Base-by-base conservation (phyloP, 768 basidiomycete genomes). In the Russula earlei region DNA sequence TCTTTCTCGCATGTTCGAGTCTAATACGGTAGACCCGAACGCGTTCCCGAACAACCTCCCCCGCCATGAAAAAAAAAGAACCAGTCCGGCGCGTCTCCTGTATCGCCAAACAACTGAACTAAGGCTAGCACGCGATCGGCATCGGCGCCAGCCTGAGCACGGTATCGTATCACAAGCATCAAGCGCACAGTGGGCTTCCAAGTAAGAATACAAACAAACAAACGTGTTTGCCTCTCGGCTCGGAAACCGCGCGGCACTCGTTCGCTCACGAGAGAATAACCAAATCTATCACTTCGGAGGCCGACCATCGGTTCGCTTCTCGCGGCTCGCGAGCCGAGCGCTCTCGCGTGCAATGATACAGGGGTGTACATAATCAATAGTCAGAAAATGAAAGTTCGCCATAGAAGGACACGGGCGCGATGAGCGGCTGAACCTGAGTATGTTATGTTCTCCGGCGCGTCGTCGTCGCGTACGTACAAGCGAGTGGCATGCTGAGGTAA, bases 211-310 rank as follows among this genome's bases (percentile, higher is more conserved):
- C n/a, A n/a, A n/a, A n/a, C 45, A 52, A 57, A 31, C 45, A 52
- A 57, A 57, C 56, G 51, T 52, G 51, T 47, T 52, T 22, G 9
- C 45, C 51, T 47, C 46, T 47, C 45, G 38, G 51, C 46, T 47
- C 45, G 38, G 51, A 34, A 24, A 42, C 31, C 50, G 25, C 45
- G 41, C 34, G 56, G 56, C n/a, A 12, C 53, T 22, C 24, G 24
- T 27, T 20, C 40, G 20, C 38, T 40, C 27, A 31, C 31, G 14
- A 37, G 10, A 42, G n/a, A 41, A 40, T 15, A 36, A 37, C 37
- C 25, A 11, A 38, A 22, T 38, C 27, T 36, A 46, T 19, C 36
- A 54, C 44, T 46, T 54, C 52, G 25, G 50, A 8, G 24, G 19
- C 50, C 50, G 50, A 34, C 44, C 38, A 45, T 46, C 41, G 44